Conservation (phyloP, 352 stramenopile species). For the Pythium aquatile region DNA sequence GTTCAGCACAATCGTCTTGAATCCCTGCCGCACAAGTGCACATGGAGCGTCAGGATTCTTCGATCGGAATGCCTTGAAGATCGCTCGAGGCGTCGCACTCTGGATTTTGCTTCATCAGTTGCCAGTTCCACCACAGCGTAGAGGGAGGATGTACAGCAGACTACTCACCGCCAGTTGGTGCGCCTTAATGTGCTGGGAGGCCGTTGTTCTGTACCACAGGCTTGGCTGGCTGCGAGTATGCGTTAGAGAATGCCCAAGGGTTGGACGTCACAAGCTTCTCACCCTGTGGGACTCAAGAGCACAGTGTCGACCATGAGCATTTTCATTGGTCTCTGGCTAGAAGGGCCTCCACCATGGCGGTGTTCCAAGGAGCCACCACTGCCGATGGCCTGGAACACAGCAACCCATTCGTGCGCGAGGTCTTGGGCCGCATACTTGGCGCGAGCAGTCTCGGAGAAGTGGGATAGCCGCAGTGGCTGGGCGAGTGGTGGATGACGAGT, state of each 20-base stretch:
- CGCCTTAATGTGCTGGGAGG: slow-evolving; percentile 42
- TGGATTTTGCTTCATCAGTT: slow-evolving; percentile 9
- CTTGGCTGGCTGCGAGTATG: slow-evolving; percentile 40
- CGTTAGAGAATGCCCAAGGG: slow-evolving; percentile 5
- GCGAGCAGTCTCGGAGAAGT: slow-evolving; percentile 36
- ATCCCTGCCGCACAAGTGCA: slow-evolving; percentile 38
- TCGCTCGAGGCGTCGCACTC: slow-evolving; percentile 40
- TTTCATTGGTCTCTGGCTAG: slow-evolving; percentile 32
- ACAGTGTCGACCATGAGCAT: slow-evolving; percentile 60
- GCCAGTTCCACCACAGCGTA: too few relatives aligned
- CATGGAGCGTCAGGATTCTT: neutral
- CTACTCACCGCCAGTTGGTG: slow-evolving; percentile 35
- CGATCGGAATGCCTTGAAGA: slow-evolving; percentile 30
- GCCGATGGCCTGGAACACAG: slow-evolving; percentile 52
- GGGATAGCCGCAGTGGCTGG: slow-evolving; percentile 41
- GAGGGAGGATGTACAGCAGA: neutral
- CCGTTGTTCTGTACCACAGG: slow-evolving; percentile 58
- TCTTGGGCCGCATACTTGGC: slow-evolving; percentile 34
- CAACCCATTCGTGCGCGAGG: slow-evolving; percentile 59
- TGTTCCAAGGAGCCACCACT: neutral
- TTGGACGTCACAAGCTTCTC: neutral
- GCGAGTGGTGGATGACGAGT: slow-evolving; percentile 50
- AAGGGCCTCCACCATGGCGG: slow-evolving; percentile 9
- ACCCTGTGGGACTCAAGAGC: slow-evolving; percentile 59
- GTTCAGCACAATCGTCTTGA: slow-evolving; percentile 24